phyloP scores from a whole-genome alignment of 2,329 filamentous ascomycete genomes.

The Monosporascus sp. region DNA sequence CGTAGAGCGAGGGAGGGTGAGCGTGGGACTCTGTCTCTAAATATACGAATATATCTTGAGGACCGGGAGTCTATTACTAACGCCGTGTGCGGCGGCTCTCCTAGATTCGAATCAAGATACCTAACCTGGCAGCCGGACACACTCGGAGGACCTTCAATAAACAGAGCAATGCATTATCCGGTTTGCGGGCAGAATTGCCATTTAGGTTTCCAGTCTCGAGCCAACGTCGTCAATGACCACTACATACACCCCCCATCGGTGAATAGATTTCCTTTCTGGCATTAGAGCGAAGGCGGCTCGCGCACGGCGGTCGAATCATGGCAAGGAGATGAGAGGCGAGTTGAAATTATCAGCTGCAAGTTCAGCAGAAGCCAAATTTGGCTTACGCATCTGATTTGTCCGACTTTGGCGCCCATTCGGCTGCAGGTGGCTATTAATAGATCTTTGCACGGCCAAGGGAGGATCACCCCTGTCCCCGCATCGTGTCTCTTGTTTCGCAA shows the following conservation, averaged over 20 bases:
- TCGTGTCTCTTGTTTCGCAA: conserved; percentile 25
- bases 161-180: too few relatives aligned
- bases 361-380: conserved; percentile 12
- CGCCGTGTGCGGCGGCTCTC: too few relatives aligned
- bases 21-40: too few relatives aligned
- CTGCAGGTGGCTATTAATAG: conserved; percentile 22
- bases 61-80: too few relatives aligned
- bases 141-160: too few relatives aligned
- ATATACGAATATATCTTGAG: too few relatives aligned
- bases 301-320: not conserved
- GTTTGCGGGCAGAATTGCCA: not conserved
- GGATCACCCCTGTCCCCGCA: conserved; percentile 8
- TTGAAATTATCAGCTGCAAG: conserved; percentile 20
- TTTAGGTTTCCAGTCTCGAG: not conserved
- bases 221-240: not conserved
- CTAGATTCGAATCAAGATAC: too few relatives aligned
- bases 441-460: not conserved
- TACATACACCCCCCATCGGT: not conserved
- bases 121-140: too few relatives aligned
- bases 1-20: too few relatives aligned
- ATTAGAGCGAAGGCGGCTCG: not conserved
- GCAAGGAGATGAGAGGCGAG: conserved; percentile 14
- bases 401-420: conserved; percentile 13
- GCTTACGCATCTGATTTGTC: conserved; percentile 10
- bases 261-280: not conserved